phyloP scores from a whole-genome alignment of 208 protist genomes.

The Crithidia mellificae region DNA sequence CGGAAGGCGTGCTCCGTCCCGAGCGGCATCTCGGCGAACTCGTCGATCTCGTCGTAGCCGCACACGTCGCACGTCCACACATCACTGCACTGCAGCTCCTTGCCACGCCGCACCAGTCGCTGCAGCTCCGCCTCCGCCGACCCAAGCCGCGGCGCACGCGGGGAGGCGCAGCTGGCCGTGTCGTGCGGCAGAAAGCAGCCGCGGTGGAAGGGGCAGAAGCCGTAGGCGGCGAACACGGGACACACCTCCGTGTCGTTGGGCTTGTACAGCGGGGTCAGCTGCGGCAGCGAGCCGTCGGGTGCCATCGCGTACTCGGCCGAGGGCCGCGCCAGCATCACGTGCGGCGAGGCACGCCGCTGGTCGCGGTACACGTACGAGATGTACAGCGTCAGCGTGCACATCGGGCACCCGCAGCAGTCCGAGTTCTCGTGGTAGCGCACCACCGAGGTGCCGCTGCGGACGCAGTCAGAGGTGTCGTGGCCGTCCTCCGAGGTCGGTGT shows the following conservation, averaged over 20 bases:
- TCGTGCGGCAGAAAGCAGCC: slow-evolving; percentile 82
- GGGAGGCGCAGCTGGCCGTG: slow-evolving; percentile 12
- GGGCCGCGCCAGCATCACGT: slow-evolving; percentile 76
- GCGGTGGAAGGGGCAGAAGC: slow-evolving; percentile 76
- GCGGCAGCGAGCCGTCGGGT: slow-evolving; percentile 41
- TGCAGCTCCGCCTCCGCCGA: slow-evolving; percentile 60
- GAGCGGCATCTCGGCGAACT: slow-evolving; percentile 51
- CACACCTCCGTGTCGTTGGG: slow-evolving; percentile 42
- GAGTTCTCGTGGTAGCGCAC: slow-evolving; percentile 31
- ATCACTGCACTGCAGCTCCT: slow-evolving; percentile 38
- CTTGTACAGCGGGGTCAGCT: slow-evolving; percentile 34
- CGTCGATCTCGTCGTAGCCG: slow-evolving; percentile 63
- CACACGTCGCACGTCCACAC: slow-evolving; percentile 82
- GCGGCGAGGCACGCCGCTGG: slow-evolving; percentile 74
- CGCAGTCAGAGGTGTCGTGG: slow-evolving; percentile 6
- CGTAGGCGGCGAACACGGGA: slow-evolving; percentile 68
- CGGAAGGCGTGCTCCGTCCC: slow-evolving; percentile 77
- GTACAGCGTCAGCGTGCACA: slow-evolving; percentile 71
- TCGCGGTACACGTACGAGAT: slow-evolving; percentile 68
- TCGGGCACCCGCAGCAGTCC: slow-evolving; percentile 59
- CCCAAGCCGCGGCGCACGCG: slow-evolving; percentile 34
- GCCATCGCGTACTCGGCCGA: slow-evolving; percentile 52
- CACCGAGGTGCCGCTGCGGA: not conserved
- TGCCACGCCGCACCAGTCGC: slow-evolving; percentile 47
- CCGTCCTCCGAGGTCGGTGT: slow-evolving; percentile 19